Percentiles rank a stretch among this genome's conserved stretches.
phyloP scores from a whole-genome alignment of 352 stramenopile genomes.

The Peronospora belbahrii region DNA sequence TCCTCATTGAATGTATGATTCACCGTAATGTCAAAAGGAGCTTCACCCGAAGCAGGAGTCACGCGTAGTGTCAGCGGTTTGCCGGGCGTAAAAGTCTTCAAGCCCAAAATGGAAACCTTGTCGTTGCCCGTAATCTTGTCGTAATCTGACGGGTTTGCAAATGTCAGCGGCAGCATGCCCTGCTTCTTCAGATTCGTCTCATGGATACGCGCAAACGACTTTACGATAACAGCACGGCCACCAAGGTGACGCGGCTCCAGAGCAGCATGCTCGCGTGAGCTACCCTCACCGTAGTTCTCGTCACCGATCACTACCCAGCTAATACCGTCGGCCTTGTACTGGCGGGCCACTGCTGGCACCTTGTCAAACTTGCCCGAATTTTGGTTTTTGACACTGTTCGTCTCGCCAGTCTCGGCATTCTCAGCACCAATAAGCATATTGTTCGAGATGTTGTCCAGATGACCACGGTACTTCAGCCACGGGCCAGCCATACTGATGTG shows the following conservation, averaged over 20 bases:
- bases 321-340: slow-evolving; percentile 88
- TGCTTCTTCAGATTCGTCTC: slow-evolving; percentile 96
- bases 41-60: slow-evolving; percentile 44
- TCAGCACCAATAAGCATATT: slow-evolving; percentile 91
- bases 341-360: slow-evolving; percentile 80
- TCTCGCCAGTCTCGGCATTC: slow-evolving; percentile 90
- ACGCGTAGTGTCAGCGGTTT: slow-evolving; percentile 85
- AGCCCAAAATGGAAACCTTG: slow-evolving; percentile 87
- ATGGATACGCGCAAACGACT: slow-evolving; percentile 92
- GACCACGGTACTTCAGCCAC: slow-evolving; percentile 92
- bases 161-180: slow-evolving; percentile 90
- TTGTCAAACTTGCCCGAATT: slow-evolving; percentile 83
- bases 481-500: slow-evolving; percentile 92
- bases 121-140: slow-evolving; percentile 89
- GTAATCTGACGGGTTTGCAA: slow-evolving; percentile 89
- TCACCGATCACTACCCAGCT: slow-evolving; percentile 90
- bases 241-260: slow-evolving; percentile 88
- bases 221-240: slow-evolving; percentile 87
- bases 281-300: slow-evolving; percentile 92
- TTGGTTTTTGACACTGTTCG: slow-evolving; percentile 89
- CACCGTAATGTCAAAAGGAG: slow-evolving; percentile 83
- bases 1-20: slow-evolving; percentile 94
- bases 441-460: slow-evolving; percentile 94
- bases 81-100: slow-evolving; percentile 77
- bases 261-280: slow-evolving; percentile 88